Evolutionary conservation across 768 basidiomycete genomes (phyloP).

Genomic region (Amanita fuliginea): DNA sequence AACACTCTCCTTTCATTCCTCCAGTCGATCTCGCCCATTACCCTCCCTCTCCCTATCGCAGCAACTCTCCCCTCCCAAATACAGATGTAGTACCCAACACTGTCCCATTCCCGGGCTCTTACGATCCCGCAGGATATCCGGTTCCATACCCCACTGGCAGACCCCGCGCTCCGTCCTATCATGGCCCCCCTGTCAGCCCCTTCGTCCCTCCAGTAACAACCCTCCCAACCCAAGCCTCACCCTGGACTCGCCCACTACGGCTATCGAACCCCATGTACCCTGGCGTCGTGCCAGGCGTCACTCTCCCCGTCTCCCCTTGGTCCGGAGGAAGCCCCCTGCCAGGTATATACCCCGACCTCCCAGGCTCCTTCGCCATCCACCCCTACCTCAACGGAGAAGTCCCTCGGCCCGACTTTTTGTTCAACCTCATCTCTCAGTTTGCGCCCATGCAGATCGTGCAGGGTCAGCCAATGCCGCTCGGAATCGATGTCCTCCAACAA

Average conservation of each 20-base stretch:
- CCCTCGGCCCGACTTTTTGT: background rate
- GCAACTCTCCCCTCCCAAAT: constrained; percentile 1
- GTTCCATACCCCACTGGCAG: background rate
- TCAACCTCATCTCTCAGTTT: constrained; percentile 1
- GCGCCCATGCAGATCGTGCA: background rate
- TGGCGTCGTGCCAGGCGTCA: background rate
- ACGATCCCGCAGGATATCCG: background rate
- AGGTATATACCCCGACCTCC: background rate
- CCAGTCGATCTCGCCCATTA: constrained; percentile 1
- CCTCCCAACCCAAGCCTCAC: background rate
- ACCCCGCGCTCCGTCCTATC: constrained; percentile 6
- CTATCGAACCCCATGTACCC: constrained; percentile 4
- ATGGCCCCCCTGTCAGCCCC: background rate
- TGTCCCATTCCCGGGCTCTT: constrained; percentile 3
- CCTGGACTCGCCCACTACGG: background rate
- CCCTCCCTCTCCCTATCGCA: constrained; percentile 5
- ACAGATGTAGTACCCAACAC: background rate
- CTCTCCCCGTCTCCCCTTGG: background rate
- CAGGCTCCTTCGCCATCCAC: constrained; percentile 1
- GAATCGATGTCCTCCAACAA: background rate
- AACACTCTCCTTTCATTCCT: constrained; percentile 5
- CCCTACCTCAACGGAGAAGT: constrained; percentile 4
- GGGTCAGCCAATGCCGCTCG: background rate
- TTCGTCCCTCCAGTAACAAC: background rate
- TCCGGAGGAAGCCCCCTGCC: background rate